These are phyloP conservation scores for Cladosporium colombiae DNA, from an alignment of 2,329 filamentous ascomycete genomes.

Conservation along the genomic window DNA sequence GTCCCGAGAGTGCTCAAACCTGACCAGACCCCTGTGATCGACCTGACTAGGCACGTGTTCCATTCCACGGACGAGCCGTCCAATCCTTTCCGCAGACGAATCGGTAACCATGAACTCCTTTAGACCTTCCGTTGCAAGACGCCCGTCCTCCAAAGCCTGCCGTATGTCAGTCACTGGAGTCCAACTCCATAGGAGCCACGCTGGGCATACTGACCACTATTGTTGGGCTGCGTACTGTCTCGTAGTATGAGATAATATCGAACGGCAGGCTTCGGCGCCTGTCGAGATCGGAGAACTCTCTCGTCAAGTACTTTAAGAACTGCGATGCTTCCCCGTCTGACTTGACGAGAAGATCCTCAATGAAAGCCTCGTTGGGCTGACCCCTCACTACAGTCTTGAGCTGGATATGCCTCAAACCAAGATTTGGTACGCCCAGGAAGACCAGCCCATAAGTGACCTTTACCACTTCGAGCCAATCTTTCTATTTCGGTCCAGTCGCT, in stretches of 20 bases:
- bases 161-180: background rate
- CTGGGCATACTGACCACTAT: background rate
- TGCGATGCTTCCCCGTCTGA: constrained; percentile 6
- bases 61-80: background rate
- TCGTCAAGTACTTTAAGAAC: constrained; percentile 5
- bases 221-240: background rate
- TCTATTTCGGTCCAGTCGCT: background rate
- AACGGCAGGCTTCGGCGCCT: background rate
- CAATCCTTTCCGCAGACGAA: background rate
- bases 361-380: background rate
- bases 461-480: background rate
- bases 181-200: background rate
- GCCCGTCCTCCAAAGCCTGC: background rate
- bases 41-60: background rate
- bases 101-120: constrained; percentile 1
- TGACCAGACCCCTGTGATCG: background rate
- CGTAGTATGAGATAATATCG: background rate
- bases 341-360: background rate
- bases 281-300: constrained; percentile 6
- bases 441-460: constrained; percentile 4
- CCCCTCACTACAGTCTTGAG: constrained; percentile 11
- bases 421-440: constrained; percentile 11
- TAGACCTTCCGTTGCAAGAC: background rate
- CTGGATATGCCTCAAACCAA: constrained; percentile 3
- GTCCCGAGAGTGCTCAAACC: background rate